Evolutionary conservation across 1,284 basidiomycete genomes (phyloP), one percentile per base, ranked within the genome.

Genomic region (Farysia itapuensis): DNA sequence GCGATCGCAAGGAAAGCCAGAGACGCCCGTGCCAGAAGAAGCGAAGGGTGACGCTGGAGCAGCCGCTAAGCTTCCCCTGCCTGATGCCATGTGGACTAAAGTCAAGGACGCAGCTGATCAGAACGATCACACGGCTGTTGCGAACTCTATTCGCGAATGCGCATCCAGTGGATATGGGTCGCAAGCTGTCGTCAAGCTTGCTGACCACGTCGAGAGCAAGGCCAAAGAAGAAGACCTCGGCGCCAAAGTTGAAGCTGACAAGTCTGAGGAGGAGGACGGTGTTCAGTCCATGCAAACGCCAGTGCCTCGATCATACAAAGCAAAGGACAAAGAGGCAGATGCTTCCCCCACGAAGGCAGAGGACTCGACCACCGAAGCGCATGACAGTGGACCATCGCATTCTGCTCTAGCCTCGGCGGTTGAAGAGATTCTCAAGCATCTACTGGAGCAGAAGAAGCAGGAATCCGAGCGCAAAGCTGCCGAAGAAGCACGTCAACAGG

Each of bases 351-450:
- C 5, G 2, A 24, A 32, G 8, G 35, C 35, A 18, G 33, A 16
- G 5, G 46, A 42, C 15, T n/a, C n/a, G n/a, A n/a, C n/a, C n/a
- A n/a, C n/a, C n/a, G n/a, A n/a, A 26, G 34, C 6, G 45, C 40
- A 2, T 32, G 29, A 5, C n/a, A n/a, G n/a, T n/a, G 46, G 43
- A 2, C 50, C 57, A 2, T 53, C 50, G 1, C 50, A 46, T 0
- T 43, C 37, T 5, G 70, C 67, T 6, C 54, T 72, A 4, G 65
- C 67, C 2, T 37, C 66, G 4, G 70, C 70, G 3, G 67, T 72
- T 0, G 70, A 72, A 34, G 70, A 72, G 41, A 70, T 72, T 30
- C 54, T 72, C 34, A 70, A 70, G 49, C 70, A 72, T 28, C 60
- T 70, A 2, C 39, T 70, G 7, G 51, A 59, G 38, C 42, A 48